A percentile compares a stretch with the other conserved stretches of the same genome.
Conservation (phyloP, 352 stramenopile species). For the Pilasporangium apinafurcum region DNA sequence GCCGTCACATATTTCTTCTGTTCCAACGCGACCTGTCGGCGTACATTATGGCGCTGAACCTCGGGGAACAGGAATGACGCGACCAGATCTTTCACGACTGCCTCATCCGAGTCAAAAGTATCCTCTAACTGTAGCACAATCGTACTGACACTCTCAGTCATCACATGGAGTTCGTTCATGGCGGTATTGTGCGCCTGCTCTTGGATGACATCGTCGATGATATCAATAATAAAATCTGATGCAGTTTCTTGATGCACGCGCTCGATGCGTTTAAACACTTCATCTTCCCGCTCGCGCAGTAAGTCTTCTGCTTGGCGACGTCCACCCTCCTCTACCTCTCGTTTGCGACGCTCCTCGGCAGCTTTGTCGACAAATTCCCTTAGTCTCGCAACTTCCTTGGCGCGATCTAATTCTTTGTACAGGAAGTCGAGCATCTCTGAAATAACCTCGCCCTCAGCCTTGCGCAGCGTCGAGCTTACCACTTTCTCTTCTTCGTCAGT, state of each 20-base stretch:
- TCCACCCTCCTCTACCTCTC: constrained; percentile 84
- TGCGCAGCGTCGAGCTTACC: constrained; percentile 37
- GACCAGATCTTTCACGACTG: constrained; percentile 72
- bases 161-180: constrained; percentile 45
- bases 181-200: constrained; percentile 40
- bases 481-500: constrained; percentile 41
- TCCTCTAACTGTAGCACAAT: constrained; percentile 53
- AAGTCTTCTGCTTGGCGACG: constrained; percentile 84
- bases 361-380: constrained; percentile 66
- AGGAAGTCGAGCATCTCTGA: constrained; percentile 87
- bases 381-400: constrained; percentile 73
- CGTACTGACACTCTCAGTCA: constrained; percentile 25
- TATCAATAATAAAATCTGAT: constrained; percentile 57
- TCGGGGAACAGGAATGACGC: constrained; percentile 77
- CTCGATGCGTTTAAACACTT: constrained; percentile 73
- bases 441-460: constrained; percentile 83
- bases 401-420: constrained; percentile 82
- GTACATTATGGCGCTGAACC: constrained; percentile 59
- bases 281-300: constrained; percentile 73
- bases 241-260: constrained; percentile 78
- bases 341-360: constrained; percentile 50
- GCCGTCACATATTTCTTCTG: constrained; percentile 66
- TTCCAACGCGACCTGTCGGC: constrained; percentile 45
- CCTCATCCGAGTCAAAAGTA: constrained; percentile 36
- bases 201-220: constrained; percentile 50